Conservation (phyloP, 2,329 filamentous ascomycete genomes). For the Neocucurbitaria cava region DNA sequence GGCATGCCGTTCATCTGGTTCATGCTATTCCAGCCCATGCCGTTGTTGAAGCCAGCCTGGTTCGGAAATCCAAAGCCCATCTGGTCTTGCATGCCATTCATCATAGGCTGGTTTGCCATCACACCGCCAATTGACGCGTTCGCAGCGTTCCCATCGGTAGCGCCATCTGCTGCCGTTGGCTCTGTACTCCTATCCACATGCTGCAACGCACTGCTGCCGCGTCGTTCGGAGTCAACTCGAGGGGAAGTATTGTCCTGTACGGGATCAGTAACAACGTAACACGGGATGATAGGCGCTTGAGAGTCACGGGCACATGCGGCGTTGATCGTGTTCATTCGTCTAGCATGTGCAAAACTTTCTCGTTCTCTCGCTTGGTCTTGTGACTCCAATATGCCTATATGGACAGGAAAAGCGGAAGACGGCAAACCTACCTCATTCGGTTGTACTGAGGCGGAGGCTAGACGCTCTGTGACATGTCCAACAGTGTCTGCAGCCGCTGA, state of each 20-base stretch:
- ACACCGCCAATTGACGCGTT: constrained; percentile 25
- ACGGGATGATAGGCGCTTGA: constrained; percentile 12
- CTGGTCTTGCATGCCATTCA: constrained; percentile 38
- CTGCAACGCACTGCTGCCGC: constrained; percentile 26
- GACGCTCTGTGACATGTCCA: constrained; percentile 18
- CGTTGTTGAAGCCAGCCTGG: constrained; percentile 58
- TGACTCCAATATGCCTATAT: constrained; percentile 5
- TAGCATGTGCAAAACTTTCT: constrained; percentile 9
- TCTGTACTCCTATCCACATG: constrained; percentile 22
- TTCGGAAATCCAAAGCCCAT: constrained; percentile 53
- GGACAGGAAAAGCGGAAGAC: constrained; percentile 2
- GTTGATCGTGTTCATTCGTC: constrained; percentile 27
- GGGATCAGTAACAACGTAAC: constrained; percentile 20
- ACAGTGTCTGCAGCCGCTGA: constrained; percentile 15
- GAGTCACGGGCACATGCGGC: constrained; percentile 29
- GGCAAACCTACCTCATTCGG: constrained; percentile 35
- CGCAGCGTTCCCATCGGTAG: constrained; percentile 22
- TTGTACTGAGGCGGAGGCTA: constrained; percentile 25
- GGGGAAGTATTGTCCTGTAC: constrained; percentile 21
- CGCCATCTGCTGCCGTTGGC: constrained; percentile 22
- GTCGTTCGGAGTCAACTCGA: constrained; percentile 18
- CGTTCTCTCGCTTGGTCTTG: constrained; percentile 6
- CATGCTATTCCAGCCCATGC: constrained; percentile 66
- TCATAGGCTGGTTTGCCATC: constrained; percentile 30
- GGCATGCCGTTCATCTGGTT: constrained; percentile 32